Conservation (phyloP, 2,329 filamentous ascomycete species). For the Aspergillus fumigatiaffinis region DNA sequence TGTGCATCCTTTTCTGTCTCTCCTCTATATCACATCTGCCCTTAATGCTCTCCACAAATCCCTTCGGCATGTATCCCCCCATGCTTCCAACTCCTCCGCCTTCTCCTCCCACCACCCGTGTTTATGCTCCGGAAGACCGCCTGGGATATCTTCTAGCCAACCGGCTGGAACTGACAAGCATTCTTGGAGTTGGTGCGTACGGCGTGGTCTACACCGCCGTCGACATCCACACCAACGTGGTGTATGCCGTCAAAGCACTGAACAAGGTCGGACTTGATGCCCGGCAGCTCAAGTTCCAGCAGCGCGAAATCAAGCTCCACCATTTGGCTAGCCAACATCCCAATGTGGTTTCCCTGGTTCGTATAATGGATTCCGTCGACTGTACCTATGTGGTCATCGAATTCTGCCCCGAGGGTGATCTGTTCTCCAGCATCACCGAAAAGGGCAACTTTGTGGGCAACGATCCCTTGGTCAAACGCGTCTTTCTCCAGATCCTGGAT, state of each 20-base stretch:
- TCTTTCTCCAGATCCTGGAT: constrained; percentile 93
- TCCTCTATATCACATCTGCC: constrained; percentile 4
- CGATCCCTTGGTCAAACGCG: constrained; percentile 78
- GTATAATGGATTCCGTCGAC: constrained; percentile 86
- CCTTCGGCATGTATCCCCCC: constrained; percentile 39
- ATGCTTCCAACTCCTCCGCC: constrained; percentile 46
- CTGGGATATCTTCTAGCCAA: constrained; percentile 79
- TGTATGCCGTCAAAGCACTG: constrained; percentile 94
- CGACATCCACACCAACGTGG: constrained; percentile 74
- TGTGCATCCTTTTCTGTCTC: constrained; percentile 5
- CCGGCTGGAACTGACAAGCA: constrained; percentile 75
- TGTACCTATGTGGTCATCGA: constrained; percentile 96
- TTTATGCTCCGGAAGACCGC: constrained; percentile 72
- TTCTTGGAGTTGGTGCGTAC: constrained; percentile 91
- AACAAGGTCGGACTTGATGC: constrained; percentile 90
- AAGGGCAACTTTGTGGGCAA: constrained; percentile 89
- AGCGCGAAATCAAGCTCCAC: constrained; percentile 88
- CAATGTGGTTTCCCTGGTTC: constrained; percentile 89
- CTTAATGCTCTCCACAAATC: constrained; percentile 16
- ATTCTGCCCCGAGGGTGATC: constrained; percentile 92
- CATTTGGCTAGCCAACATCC: constrained; percentile 82
- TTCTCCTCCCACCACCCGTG: constrained; percentile 45
- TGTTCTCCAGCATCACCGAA: constrained; percentile 97
- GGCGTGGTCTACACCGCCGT: constrained; percentile 90
- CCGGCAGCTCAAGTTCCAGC: constrained; percentile 84